A percentile compares a stretch with the other conserved stretches of the same genome.
Evolutionary conservation across 768 basidiomycete species (phyloP).

Genomic region (Tricholoma furcatifolium): DNA sequence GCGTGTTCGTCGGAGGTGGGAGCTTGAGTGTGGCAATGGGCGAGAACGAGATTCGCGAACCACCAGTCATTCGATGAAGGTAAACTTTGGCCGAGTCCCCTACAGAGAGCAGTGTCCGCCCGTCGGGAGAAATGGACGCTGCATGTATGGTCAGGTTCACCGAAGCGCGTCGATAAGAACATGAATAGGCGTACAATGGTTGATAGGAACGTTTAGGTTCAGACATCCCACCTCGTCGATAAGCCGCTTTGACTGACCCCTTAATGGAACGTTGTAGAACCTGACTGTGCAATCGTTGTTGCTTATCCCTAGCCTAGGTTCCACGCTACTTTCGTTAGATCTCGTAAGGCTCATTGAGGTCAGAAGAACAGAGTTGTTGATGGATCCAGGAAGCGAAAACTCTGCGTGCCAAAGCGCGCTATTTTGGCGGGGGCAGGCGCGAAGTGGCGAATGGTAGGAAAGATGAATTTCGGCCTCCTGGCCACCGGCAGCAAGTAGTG

Average conservation of each 20-base stretch:
- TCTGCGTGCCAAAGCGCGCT: constrained; percentile 54
- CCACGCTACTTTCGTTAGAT: constrained; percentile 61
- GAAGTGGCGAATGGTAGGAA: constrained; percentile 41
- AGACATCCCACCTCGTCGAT: constrained; percentile 53
- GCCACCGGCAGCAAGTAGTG: constrained; percentile 74
- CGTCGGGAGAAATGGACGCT: constrained; percentile 92
- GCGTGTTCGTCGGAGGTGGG: constrained; percentile 49
- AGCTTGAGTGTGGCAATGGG: constrained; percentile 69
- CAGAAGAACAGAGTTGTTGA: constrained; percentile 82
- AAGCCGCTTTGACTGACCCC: constrained; percentile 38
- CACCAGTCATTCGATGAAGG: constrained; percentile 75
- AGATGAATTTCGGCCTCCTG: constrained; percentile 67
- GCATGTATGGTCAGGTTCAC: constrained; percentile 13
- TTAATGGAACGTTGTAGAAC: constrained; percentile 72
- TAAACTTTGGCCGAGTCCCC: constrained; percentile 89
- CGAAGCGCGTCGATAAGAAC: not conserved
- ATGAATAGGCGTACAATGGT: constrained; percentile 61
- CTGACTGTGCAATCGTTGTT: constrained; percentile 85
- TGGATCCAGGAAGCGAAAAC: constrained; percentile 57
- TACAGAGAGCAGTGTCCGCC: constrained; percentile 81
- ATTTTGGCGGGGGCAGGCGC: constrained; percentile 22
- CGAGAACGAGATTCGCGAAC: constrained; percentile 57
- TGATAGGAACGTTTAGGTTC: constrained; percentile 67
- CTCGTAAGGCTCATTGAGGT: constrained; percentile 57
- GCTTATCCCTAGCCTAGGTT: constrained; percentile 78